Percentiles rank a stretch among this genome's conserved stretches.
phyloP scores from a whole-genome alignment of 2,329 filamentous ascomycete species.

The Lecanicillium sp. region DNA sequence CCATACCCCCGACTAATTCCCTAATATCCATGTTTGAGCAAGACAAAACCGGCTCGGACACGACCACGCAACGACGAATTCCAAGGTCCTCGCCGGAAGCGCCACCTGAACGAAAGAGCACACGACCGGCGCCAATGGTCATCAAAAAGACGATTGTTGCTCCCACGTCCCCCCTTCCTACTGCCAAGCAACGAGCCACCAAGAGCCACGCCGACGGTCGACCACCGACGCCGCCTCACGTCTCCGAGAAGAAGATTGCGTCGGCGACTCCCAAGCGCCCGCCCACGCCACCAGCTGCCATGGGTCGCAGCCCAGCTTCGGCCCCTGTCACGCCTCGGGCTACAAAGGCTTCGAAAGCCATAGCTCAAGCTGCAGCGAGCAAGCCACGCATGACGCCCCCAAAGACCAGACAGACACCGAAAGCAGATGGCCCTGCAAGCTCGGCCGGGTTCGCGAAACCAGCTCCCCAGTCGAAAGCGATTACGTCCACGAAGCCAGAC shows the following conservation, averaged over 20 bases:
- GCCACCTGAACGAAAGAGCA: not conserved
- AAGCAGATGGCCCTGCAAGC: not conserved
- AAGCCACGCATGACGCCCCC: slow-evolving; percentile 11
- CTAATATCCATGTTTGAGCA: slow-evolving; percentile 64
- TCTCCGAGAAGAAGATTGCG: not conserved
- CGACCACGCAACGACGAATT: slow-evolving; percentile 29
- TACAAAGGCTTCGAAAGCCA: not conserved
- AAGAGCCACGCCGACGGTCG: not conserved
- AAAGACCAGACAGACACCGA: not conserved
- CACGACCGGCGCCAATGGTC: not conserved
- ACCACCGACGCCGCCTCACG: not conserved
- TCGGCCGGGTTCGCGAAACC: not conserved
- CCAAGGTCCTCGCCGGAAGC: not conserved
- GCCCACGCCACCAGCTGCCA: not conserved
- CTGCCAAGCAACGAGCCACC: not conserved
- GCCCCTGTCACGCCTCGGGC: not conserved
- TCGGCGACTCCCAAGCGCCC: not conserved
- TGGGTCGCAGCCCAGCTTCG: not conserved
- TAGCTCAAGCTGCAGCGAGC: not conserved
- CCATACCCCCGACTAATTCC: slow-evolving; percentile 56
- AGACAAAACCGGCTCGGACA: slow-evolving; percentile 23
- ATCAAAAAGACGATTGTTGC: not conserved
- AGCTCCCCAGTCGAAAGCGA: not conserved
- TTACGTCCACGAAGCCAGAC: not conserved
- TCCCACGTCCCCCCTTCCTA: not conserved